Conservation (phyloP, 345 rosid species). For the rapeseed (Brassica napus) region DNA sequence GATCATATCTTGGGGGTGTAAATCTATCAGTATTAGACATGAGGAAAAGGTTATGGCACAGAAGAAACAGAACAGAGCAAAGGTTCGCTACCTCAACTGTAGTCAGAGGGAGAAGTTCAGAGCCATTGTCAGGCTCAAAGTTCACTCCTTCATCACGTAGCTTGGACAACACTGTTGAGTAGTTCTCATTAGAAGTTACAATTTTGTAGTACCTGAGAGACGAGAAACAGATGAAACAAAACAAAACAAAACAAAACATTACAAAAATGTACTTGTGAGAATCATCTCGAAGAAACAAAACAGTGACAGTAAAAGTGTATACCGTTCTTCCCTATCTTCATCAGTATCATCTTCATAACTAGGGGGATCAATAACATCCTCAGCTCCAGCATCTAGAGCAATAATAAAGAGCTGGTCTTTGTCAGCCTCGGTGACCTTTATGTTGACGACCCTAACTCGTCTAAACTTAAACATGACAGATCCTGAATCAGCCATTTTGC, state of each 20-base stretch:
- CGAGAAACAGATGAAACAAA: slow-evolving; percentile 12
- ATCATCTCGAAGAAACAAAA: not conserved
- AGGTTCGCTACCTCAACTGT: slow-evolving; percentile 64
- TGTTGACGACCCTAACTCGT: slow-evolving; percentile 71
- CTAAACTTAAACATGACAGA: slow-evolving; percentile 91
- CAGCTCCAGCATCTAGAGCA: slow-evolving; percentile 93
- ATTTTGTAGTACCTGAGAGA: slow-evolving; percentile 72
- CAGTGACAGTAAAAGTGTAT: slow-evolving; percentile 7
- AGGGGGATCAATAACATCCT: slow-evolving; percentile 92
- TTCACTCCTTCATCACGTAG: slow-evolving; percentile 72
- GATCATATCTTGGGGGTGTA: not conserved
- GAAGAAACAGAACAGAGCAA: not conserved
- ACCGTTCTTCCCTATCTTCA: slow-evolving; percentile 75
- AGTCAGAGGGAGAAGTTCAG: slow-evolving; percentile 75
- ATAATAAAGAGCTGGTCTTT: slow-evolving; percentile 73
- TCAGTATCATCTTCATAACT: slow-evolving; percentile 64
- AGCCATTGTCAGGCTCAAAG: slow-evolving; percentile 89
- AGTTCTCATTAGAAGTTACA: slow-evolving; percentile 73
- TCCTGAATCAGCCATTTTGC: slow-evolving; percentile 95
- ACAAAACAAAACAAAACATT: not conserved
- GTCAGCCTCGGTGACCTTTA: slow-evolving; percentile 71
- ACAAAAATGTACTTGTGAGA: not conserved
- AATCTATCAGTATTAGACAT: not conserved
- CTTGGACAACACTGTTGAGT: slow-evolving; percentile 60
- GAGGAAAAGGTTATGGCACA: not conserved